phyloP scores from a whole-genome alignment of 2,329 filamentous ascomycete genomes.

The Pyricularia grisea region DNA sequence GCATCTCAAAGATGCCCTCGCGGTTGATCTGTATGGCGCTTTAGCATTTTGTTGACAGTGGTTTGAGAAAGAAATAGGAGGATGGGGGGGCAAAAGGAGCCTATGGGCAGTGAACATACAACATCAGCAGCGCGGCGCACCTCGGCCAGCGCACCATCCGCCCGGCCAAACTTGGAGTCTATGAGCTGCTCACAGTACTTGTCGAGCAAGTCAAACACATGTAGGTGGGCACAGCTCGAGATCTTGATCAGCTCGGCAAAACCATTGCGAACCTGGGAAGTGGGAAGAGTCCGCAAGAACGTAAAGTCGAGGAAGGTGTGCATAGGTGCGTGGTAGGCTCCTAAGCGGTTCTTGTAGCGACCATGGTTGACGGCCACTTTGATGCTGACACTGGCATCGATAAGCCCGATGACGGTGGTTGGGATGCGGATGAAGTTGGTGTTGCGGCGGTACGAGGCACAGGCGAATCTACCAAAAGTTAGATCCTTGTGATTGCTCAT shows the following conservation, averaged over 20 bases:
- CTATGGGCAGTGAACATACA: constrained; percentile 9
- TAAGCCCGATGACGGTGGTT: constrained; percentile 66
- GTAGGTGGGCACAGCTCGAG: constrained; percentile 56
- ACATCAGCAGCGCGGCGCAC: constrained; percentile 50
- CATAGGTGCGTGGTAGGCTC: constrained; percentile 62
- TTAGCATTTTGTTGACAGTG: neutral
- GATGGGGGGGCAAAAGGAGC: no score
- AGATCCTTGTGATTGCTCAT: constrained; percentile 16
- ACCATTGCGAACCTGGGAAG: constrained; percentile 61
- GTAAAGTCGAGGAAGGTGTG: constrained; percentile 67
- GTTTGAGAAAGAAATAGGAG: neutral
- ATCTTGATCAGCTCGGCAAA: constrained; percentile 73
- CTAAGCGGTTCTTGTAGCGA: constrained; percentile 66
- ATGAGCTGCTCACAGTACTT: constrained; percentile 62
- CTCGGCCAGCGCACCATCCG: constrained; percentile 43
- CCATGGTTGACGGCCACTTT: constrained; percentile 73
- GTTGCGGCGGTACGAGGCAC: constrained; percentile 61
- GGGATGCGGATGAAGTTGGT: constrained; percentile 68
- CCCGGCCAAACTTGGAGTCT: constrained; percentile 52
- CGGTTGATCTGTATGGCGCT: constrained; percentile 45
- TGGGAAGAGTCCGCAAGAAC: constrained; percentile 59
- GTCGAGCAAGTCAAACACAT: constrained; percentile 59
- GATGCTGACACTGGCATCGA: constrained; percentile 67
- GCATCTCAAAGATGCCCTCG: constrained; percentile 63
- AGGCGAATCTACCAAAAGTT: constrained; percentile 46